These are phyloP conservation scores for Kodamaea hsintzibuensis DNA, from an alignment of 805 yeast species.

Conservation along the genomic window DNA sequence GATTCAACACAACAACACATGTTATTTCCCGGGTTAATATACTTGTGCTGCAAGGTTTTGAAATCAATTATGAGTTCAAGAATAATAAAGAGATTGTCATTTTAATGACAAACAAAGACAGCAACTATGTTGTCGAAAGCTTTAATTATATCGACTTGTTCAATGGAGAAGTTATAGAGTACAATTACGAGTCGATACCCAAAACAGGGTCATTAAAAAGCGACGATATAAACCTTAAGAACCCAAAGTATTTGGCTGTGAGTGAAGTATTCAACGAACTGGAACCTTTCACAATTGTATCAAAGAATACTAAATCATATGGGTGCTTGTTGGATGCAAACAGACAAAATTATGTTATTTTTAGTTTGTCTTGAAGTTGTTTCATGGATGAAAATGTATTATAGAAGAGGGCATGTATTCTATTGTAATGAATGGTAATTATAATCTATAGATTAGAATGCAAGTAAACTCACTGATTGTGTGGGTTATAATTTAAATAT, in stretches of 20 bases:
- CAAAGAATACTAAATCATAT: slow-evolving; percentile 20
- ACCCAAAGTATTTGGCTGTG: slow-evolving; percentile 35
- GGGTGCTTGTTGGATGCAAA: slow-evolving; percentile 44
- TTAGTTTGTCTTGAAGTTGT: slow-evolving; percentile 20
- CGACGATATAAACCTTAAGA: slow-evolving; percentile 11
- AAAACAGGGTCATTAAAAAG: slow-evolving; percentile 2
- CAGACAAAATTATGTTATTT: slow-evolving; percentile 39
- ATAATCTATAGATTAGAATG: background rate
- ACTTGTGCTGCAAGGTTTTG: background rate
- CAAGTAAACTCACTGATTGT: too few species aligned
- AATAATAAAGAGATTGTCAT: slow-evolving; percentile 9
- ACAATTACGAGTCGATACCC: slow-evolving; percentile 1
- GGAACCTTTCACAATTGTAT: slow-evolving; percentile 11
- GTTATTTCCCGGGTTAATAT: background rate
- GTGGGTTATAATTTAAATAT: too few species aligned
- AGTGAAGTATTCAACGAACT: slow-evolving; percentile 11
- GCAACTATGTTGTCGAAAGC: slow-evolving; percentile 3
- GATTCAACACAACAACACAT: background rate
- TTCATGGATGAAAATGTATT: background rate
- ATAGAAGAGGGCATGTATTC: background rate
- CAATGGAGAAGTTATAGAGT: background rate
- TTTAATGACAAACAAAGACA: background rate
- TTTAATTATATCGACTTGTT: slow-evolving; percentile 4
- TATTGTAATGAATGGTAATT: background rate
- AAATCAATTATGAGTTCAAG: slow-evolving; percentile 13